Evolutionary conservation across 192 early-diverging fungal genomes (phyloP), one percentile per base, ranked within the genome.

Genomic region (Linnemannia hyalina): DNA sequence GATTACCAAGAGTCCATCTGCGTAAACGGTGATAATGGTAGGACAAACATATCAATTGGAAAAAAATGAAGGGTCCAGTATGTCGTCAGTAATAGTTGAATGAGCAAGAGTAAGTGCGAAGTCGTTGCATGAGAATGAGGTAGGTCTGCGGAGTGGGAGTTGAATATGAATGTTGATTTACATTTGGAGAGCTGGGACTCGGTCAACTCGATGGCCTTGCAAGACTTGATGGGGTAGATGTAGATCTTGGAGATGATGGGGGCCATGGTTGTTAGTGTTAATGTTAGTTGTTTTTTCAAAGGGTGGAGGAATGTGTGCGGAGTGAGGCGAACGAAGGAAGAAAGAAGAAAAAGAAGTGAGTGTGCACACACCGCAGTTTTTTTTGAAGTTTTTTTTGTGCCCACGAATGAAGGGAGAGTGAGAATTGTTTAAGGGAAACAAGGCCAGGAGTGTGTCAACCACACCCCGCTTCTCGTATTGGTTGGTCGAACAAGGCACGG

Each of bases 201-300:
- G 68, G 73, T 70, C 5, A 93, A 26, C 55, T 89, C 79, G 68
- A 93, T 78, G 35, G 82, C 76, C 75, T 88, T 83, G 81, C 93
- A 93, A 0, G 92, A 92, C 76, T 93, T 93, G 68, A 93, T 83
- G 2, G 93, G 93, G 74, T 90, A 92, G 57, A 93, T 87, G 52
- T 82, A 88, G 49, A 92, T 89, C 40, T 75, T 87, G 26, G 76
- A 80, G 40, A 81, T 87, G 55, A 74, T 35, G 15, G 80, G 85
- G 18, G 85, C 82, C 82, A 85, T 85, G 73, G 77, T 35, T 7
- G 42, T 29, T 71, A 26, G 46, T 68, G 29, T 29, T 42, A 5
- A 23, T 16, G 55, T 44, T 32, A 8, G 35, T n/a, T 46, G 63
- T 52, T 52, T 52, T 18, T 6, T 52, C 49, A 52, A 52, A 69